A percentile compares a stretch with the other conserved stretches of the same genome.
phyloP scores from a whole-genome alignment of 1,139 yeast species.

The Pneumocystis murina region DNA sequence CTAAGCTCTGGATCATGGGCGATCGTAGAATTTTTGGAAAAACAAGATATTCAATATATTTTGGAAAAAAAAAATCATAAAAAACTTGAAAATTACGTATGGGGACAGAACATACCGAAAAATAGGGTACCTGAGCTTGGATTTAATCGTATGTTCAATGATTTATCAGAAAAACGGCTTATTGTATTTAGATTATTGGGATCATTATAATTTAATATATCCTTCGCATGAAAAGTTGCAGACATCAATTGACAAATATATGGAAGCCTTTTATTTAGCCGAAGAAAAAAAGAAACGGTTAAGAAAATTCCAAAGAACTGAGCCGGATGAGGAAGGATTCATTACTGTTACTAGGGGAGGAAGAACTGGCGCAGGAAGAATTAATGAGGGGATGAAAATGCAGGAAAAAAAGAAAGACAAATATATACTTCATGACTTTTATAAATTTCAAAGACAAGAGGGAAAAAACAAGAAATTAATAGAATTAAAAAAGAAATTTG shows the following conservation, averaged over 20 bases:
- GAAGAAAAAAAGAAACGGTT: slow-evolving; percentile 54
- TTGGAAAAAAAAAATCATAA: background rate
- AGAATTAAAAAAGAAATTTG: slow-evolving; percentile 65
- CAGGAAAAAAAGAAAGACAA: slow-evolving; percentile 43
- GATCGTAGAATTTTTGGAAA: slow-evolving; percentile 7
- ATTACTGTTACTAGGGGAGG: slow-evolving; percentile 17
- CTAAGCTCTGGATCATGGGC: slow-evolving; percentile 8
- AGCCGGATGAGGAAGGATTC: slow-evolving; percentile 19
- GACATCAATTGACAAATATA: slow-evolving; percentile 39
- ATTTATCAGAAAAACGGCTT: background rate
- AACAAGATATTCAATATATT: slow-evolving; percentile 5
- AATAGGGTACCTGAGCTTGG: slow-evolving; percentile 3
- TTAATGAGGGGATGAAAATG: slow-evolving; percentile 18
- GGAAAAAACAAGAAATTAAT: slow-evolving; percentile 86
- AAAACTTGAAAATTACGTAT: slow-evolving; percentile 1
- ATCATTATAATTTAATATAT: slow-evolving; percentile 9
- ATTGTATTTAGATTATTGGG: background rate
- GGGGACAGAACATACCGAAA: slow-evolving; percentile 5
- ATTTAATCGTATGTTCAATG: slow-evolving; percentile 1
- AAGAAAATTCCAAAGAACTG: slow-evolving; percentile 25
- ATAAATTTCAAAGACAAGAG: slow-evolving; percentile 90
- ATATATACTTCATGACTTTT: slow-evolving; percentile 82
- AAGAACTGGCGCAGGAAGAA: slow-evolving; percentile 29
- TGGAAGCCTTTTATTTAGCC: slow-evolving; percentile 53
- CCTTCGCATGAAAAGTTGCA: slow-evolving; percentile 36